Base-by-base conservation (phyloP, 345 rosid genomes). In the Eucalyptus camaldulensis region DNA sequence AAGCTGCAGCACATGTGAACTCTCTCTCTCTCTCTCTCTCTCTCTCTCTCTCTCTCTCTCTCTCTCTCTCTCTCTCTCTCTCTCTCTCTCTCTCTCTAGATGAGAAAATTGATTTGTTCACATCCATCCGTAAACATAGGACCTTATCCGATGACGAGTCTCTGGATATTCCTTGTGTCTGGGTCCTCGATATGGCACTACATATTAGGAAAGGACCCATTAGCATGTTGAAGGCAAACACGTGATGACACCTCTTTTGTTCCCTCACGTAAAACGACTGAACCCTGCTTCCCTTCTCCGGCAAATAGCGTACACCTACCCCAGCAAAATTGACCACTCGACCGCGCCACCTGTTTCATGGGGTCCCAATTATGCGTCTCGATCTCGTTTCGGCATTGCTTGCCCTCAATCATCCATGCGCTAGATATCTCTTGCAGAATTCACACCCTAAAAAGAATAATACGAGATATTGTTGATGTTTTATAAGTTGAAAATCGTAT, bases 251-350 rank as follows among this genome's bases (percentile, higher is more conserved):
- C 56, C 51, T 67, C 87, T 47, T 90, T 89, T 89, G 90, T 90
- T 90, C 86, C 92, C 90, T 90, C 86, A 58, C 87, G 60, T n/a
- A 43, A 90, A 72, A 37, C 25, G 81, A 72, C 81, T 21, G 88
- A 76, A 54, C 86, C 47, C 89, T 49, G 53, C 69, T 72, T 88
- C 62, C 69, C 83, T 33, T 19, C 51, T 43, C 91, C 88, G 50
- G 69, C 65, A 85, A 49, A 87, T 90, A 90, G 93, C 94, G 94
- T 91, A 92, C 81, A 53, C 87, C 56, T 85, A 89, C 91, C 93
- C 95, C 92, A 91, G 88, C 86, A 86, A 89, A 91, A 94, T 91
- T 81, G 94, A 94, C 93, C 10, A 89, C 67, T 93, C 94, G 89
- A 62, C 88, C 65, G 53, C 89, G 89, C 88, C 91, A 86, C 76